A percentile compares a stretch with the other conserved stretches of the same genome.
phyloP scores from a whole-genome alignment of 192 early-diverging fungal species.

The Obelidium mucronatum region DNA sequence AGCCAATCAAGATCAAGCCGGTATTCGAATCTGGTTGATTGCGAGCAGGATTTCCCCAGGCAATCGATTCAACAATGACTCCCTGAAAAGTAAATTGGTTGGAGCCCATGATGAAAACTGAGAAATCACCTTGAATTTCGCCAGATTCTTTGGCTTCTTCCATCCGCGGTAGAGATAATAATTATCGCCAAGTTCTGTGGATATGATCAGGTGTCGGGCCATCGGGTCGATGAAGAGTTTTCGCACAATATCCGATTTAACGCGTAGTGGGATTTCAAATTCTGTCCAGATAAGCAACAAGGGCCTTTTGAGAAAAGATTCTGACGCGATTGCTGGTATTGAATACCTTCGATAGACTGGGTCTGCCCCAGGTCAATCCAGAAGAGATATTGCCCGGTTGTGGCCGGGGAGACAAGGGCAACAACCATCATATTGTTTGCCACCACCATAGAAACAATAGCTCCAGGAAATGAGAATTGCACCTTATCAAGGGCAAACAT shows the following conservation, averaged over 20 bases:
- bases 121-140: slow-evolving; percentile 78
- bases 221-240: slow-evolving; percentile 87
- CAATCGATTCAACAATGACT: slow-evolving; percentile 85
- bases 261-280: slow-evolving; percentile 71
- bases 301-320: background rate
- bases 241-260: slow-evolving; percentile 67
- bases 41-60: slow-evolving; percentile 76
- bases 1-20: slow-evolving; percentile 82
- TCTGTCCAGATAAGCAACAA: slow-evolving; percentile 52
- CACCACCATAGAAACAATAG: slow-evolving; percentile 76
- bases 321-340: background rate
- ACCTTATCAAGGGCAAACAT: slow-evolving; percentile 87
- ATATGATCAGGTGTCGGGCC: slow-evolving; percentile 87
- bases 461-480: slow-evolving; percentile 85
- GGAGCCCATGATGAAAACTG: too few relatives aligned
- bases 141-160: slow-evolving; percentile 81
- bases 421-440: slow-evolving; percentile 86
- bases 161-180: slow-evolving; percentile 89
- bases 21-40: slow-evolving; percentile 70
- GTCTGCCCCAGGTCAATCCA: slow-evolving; percentile 91
- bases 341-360: slow-evolving; percentile 75
- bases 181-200: slow-evolving; percentile 88
- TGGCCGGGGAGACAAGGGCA: slow-evolving; percentile 68
- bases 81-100: too few relatives aligned
- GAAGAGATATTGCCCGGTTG: slow-evolving; percentile 54